These are phyloP conservation scores for Bacidia rubella DNA, from an alignment of 495 filamentous ascomycete species.

Conservation along the genomic window DNA sequence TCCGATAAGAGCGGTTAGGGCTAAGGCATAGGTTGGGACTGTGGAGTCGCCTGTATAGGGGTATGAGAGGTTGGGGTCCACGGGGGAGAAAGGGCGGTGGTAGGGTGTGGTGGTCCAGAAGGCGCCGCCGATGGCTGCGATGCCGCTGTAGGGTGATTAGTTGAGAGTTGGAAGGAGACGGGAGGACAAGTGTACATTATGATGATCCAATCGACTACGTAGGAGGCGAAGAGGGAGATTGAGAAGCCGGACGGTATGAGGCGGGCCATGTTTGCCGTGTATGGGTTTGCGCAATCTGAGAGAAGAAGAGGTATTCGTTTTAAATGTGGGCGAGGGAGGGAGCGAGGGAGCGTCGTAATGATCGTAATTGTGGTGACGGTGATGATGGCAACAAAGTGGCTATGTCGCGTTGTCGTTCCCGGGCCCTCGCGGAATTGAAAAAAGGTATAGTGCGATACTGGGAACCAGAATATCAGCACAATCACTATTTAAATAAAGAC, in stretches of 20 bases:
- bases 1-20: slow-evolving; percentile 35
- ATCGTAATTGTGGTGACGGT: not conserved
- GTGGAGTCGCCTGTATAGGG: slow-evolving; percentile 39
- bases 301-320: too few relatives aligned
- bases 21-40: slow-evolving; percentile 35
- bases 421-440: not conserved
- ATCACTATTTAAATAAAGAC: too few relatives aligned
- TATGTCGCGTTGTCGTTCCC: not conserved
- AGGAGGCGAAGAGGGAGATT: slow-evolving; percentile 22
- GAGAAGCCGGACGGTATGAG: slow-evolving; percentile 18
- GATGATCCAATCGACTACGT: slow-evolving; percentile 41
- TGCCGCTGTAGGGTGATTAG: slow-evolving; percentile 1
- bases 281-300: too few relatives aligned
- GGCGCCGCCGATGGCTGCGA: slow-evolving; percentile 31
- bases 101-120: slow-evolving; percentile 29
- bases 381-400: not conserved
- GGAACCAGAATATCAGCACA: too few relatives aligned
- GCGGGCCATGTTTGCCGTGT: not conserved
- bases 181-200: slow-evolving; percentile 29
- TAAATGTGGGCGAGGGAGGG: not conserved
- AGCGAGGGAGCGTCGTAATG: not conserved
- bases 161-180: not conserved
- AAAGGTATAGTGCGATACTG: too few relatives aligned
- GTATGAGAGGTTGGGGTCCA: slow-evolving; percentile 43
- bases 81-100: slow-evolving; percentile 33